Evolutionary conservation across 2,329 filamentous ascomycete genomes (phyloP).

Genomic region (Aspergillus niger): DNA sequence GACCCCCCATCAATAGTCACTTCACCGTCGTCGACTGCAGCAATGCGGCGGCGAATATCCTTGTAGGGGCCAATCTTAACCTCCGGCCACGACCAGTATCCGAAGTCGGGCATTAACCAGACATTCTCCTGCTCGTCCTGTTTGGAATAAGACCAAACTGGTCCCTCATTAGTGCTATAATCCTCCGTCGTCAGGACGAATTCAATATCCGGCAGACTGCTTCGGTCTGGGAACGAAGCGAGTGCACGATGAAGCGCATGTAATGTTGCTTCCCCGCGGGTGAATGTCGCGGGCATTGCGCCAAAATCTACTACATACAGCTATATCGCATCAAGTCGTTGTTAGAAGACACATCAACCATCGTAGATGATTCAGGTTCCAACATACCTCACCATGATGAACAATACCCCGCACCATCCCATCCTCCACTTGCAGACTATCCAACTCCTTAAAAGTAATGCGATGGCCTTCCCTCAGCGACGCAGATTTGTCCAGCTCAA

Average conservation of each 20-base stretch:
- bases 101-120: constrained; percentile 59
- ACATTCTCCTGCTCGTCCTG: constrained; percentile 40
- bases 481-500: constrained; percentile 39
- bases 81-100: constrained; percentile 57
- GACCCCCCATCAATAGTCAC: constrained; percentile 22
- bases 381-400: constrained; percentile 39
- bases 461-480: constrained; percentile 21
- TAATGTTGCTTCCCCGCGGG: constrained; percentile 46
- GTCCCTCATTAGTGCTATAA: constrained; percentile 33
- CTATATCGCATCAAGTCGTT: constrained; percentile 19
- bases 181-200: constrained; percentile 54
- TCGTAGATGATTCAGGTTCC: neutral
- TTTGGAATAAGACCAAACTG: constrained; percentile 50
- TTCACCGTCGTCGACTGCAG: constrained; percentile 38
- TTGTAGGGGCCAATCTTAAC: constrained; percentile 48
- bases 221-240: constrained; percentile 39
- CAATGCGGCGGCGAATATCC: constrained; percentile 44
- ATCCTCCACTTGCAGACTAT: constrained; percentile 34
- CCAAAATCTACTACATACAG: constrained; percentile 41
- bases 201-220: constrained; percentile 51
- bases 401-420: constrained; percentile 43
- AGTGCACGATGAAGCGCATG: constrained; percentile 54
- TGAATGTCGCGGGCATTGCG: constrained; percentile 36
- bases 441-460: constrained; percentile 39
- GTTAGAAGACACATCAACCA: neutral